These are phyloP conservation scores for Phlyctochytrium arcticum DNA, from an alignment of 192 early-diverging fungal species.

Conservation along the genomic window DNA sequence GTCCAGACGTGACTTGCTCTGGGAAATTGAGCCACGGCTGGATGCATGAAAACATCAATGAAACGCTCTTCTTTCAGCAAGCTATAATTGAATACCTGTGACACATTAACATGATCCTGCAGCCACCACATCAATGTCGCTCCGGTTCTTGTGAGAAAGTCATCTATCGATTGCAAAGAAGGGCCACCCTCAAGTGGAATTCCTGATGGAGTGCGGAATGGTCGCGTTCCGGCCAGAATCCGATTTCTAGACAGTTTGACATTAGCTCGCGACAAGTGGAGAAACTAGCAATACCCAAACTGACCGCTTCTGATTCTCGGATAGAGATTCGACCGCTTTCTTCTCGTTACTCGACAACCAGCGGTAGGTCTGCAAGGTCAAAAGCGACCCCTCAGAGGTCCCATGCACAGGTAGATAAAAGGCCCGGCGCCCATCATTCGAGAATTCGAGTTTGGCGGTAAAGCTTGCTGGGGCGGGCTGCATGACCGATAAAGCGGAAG, in stretches of 20 bases:
- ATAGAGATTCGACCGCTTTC: slow-evolving; percentile 3
- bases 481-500: too few relatives aligned
- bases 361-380: slow-evolving; percentile 32
- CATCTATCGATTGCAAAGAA: slow-evolving; percentile 9
- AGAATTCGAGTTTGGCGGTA: slow-evolving; percentile 39
- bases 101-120: slow-evolving; percentile 29
- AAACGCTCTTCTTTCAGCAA: too few relatives aligned
- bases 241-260: slow-evolving; percentile 17
- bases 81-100: too few relatives aligned
- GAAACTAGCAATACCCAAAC: not conserved
- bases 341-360: slow-evolving; percentile 11
- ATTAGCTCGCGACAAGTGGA: not conserved
- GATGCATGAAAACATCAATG: too few relatives aligned
- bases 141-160: slow-evolving; percentile 9
- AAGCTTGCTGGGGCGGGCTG: slow-evolving; percentile 42
- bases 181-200: slow-evolving; percentile 28
- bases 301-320: slow-evolving; percentile 28
- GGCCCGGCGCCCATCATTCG: slow-evolving; percentile 12
- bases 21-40: slow-evolving; percentile 30
- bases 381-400: slow-evolving; percentile 30
- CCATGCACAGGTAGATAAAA: slow-evolving; percentile 49
- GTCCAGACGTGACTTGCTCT: slow-evolving; percentile 1
- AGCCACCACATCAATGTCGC: slow-evolving; percentile 43
- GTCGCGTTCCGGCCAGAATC: slow-evolving; percentile 21
- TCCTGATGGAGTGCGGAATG: slow-evolving; percentile 37